Evolutionary conservation across 2,329 filamentous ascomycete species (phyloP), one percentile per base, ranked within the genome.

Genomic region (Penicillium sp.): DNA sequence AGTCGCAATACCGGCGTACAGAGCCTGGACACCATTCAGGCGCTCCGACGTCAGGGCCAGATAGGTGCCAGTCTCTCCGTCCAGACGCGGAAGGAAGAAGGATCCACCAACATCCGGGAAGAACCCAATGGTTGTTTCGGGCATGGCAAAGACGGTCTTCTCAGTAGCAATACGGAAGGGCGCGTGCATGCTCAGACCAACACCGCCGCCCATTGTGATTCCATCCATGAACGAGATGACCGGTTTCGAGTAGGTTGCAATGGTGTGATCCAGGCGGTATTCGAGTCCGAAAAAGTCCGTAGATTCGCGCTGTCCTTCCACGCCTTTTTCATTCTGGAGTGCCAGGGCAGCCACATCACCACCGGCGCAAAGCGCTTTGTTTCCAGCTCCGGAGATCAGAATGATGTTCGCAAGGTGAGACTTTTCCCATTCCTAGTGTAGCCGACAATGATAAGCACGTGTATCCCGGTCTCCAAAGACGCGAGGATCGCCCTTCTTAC

Each of bases 101-200:
- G 88, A 94, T 29, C 86, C 94, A 52, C 93, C 93, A 42, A 98
- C 93, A 64, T 98, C 94, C 5, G 94, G 93, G 78, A 98, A 98
- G 77, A 97, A 96, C 35, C 93, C 93, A 64, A 98, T 98, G 7
- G 83, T 95, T 4, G 93, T 98, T 74, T 98, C 93, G 28, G 93
- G 93, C 93, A 98, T 98, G 59, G 94, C 90, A 63, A 98, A 97
- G 41, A 95, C 73, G 5, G 93, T 98, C 65, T 85, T 86, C 73
- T 98, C 93, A 3, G 93, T 98, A 34, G 93, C 93, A 65, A 98
- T 95, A 51, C 93, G 81, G 78, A 98, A 91, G 3, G 93, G 94
- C 2, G 93, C 91, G 71, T 98, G 94, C 45, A 95, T 81, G 68
- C 88, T 94, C 48, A 98, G 80, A 5, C 93, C 93, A 45, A 97